Evolutionary conservation across 106 monocot genomes (phyloP).

Genomic region (Dendrobium catenatum): DNA sequence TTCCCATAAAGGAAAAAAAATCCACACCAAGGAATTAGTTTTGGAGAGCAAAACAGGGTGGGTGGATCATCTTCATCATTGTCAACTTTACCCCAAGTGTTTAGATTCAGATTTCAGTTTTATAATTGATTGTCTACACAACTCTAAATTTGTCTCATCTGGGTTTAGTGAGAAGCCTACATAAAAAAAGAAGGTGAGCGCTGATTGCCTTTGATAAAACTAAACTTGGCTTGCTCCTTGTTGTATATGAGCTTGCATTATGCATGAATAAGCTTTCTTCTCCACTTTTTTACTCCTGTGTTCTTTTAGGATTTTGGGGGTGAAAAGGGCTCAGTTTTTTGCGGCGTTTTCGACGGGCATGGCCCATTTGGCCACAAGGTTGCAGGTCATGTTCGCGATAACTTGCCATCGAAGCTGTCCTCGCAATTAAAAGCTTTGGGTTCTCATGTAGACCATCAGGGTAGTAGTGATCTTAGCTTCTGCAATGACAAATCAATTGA

Average conservation of each 20-base stretch:
- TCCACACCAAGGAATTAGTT: too few species aligned
- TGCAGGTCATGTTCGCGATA: slow-evolving; percentile 31
- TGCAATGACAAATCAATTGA: background rate
- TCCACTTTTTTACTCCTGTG: background rate
- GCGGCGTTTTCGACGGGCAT: slow-evolving; percentile 48
- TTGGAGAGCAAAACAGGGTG: background rate
- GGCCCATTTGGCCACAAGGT: slow-evolving; percentile 42
- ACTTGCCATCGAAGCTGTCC: slow-evolving; percentile 23
- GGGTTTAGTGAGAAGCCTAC: too few species aligned
- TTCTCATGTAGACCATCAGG: background rate
- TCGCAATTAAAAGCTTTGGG: background rate
- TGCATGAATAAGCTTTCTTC: background rate
- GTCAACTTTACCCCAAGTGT: background rate
- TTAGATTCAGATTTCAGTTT: background rate
- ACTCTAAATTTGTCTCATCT: too few species aligned
- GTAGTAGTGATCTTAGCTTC: background rate
- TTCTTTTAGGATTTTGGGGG: slow-evolving; percentile 33
- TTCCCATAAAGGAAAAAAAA: too few species aligned
- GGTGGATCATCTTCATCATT: background rate
- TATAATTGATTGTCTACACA: background rate
- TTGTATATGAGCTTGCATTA: background rate
- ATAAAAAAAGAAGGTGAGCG: too few species aligned
- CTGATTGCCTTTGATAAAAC: background rate
- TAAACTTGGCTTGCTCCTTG: background rate
- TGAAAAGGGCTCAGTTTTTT: slow-evolving; percentile 19